Evolutionary conservation across 805 yeast species (phyloP).

Genomic region (Maudiozyma barnettii): DNA sequence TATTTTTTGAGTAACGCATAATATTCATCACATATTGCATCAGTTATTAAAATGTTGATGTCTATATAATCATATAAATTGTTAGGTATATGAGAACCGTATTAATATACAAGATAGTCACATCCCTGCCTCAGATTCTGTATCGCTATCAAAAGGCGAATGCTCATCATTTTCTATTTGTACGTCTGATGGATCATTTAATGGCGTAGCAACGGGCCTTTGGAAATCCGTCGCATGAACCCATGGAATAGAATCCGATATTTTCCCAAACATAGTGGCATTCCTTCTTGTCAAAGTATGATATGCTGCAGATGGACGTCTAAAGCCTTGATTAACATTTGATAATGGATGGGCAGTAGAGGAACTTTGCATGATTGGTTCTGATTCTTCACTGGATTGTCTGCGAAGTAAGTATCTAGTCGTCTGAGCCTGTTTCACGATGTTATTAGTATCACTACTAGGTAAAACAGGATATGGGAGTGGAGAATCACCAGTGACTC

Average conservation of each 20-base stretch:
- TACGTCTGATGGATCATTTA: background rate
- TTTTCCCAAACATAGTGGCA: constrained; percentile 18
- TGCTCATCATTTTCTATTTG: background rate
- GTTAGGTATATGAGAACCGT: too few species aligned
- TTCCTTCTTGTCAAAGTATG: constrained; percentile 19
- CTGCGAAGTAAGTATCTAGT: background rate
- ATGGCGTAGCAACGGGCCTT: constrained; percentile 32
- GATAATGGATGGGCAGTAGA: background rate
- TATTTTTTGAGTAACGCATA: background rate
- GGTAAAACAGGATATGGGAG: constrained; percentile 53
- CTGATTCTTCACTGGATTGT: background rate
- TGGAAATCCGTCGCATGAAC: constrained; percentile 87
- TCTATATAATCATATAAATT: too few species aligned
- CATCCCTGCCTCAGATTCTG: constrained; percentile 6
- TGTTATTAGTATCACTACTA: constrained; percentile 1
- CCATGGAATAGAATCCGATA: constrained; percentile 43
- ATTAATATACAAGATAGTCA: background rate
- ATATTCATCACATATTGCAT: background rate
- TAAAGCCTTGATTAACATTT: constrained; percentile 1
- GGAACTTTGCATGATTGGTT: background rate
- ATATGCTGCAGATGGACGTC: constrained; percentile 17
- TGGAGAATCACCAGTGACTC: constrained; percentile 82
- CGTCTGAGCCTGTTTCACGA: background rate
- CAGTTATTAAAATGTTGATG: background rate
- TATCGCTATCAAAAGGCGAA: constrained; percentile 12